A percentile compares a stretch with the other conserved stretches of the same genome.
Conservation (phyloP, 2,329 filamentous ascomycete species). For the Colletotrichum sp. region DNA sequence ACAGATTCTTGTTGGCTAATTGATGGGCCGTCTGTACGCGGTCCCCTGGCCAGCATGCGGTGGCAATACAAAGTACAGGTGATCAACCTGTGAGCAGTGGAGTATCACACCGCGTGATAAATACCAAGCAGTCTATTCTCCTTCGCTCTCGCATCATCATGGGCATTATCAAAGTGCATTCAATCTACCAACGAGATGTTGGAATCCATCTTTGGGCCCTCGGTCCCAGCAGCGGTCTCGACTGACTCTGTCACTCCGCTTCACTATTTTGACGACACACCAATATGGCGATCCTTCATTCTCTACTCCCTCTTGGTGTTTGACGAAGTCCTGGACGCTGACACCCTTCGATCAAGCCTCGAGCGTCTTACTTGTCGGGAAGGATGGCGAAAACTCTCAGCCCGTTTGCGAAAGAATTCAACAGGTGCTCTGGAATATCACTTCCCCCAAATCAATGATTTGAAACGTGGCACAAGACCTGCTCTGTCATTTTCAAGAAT, state of each 20-base stretch:
- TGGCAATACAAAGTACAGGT: neutral
- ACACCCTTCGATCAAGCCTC: neutral
- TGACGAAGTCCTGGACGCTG: neutral
- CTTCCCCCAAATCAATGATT: neutral
- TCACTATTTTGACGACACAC: neutral
- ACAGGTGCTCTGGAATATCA: neutral
- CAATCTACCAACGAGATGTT: neutral
- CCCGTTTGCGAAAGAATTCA: neutral
- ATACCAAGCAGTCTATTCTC: rapidly evolving
- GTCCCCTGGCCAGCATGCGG: neutral
- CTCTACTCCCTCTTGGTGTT: neutral
- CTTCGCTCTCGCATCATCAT: neutral
- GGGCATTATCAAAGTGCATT: neutral
- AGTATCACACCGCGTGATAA: neutral
- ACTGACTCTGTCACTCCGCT: neutral
- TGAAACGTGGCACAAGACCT: neutral
- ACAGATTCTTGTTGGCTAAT: neutral
- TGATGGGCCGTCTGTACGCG: neutral
- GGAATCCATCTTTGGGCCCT: neutral
- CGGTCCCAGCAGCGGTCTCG: neutral
- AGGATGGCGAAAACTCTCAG: neutral
- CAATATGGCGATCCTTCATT: neutral
- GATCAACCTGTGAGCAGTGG: neutral
- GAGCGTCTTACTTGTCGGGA: neutral
- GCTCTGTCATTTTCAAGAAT: neutral